Evolutionary conservation across 1,284 basidiomycete genomes (phyloP).

Genomic region (Mrakiaceae sp.): DNA sequence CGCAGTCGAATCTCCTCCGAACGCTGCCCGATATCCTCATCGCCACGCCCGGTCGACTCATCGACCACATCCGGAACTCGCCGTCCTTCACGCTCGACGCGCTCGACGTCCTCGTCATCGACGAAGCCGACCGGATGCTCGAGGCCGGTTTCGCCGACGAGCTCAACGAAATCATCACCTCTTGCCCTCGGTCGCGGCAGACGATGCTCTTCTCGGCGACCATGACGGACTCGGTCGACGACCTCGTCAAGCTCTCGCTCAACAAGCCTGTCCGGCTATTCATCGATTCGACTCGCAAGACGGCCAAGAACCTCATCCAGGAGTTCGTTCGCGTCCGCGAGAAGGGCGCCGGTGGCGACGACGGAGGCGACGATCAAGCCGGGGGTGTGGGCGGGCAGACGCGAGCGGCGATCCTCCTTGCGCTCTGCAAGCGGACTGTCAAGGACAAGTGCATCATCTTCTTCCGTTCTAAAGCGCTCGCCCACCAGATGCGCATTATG

Average conservation of each 20-base stretch:
- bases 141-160: conserved; percentile 97
- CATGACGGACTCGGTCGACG: conserved; percentile 92
- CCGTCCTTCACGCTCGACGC: conserved; percentile 86
- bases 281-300: conserved; percentile 84
- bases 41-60: conserved; percentile 89
- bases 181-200: conserved; percentile 78
- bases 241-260: conserved; percentile 81
- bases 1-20: conserved; percentile 74
- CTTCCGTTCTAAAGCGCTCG: conserved; percentile 88
- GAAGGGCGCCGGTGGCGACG: conserved; percentile 32
- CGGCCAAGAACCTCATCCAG: conserved; percentile 79
- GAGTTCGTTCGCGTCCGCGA: conserved; percentile 86
- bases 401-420: conserved; percentile 66
- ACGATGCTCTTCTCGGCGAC: conserved; percentile 99
- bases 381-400: conserved; percentile 36
- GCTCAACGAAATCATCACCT: conserved; percentile 80
- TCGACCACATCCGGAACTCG: conserved; percentile 94
- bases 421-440: conserved; percentile 80
- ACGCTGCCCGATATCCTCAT: conserved; percentile 84
- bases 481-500: conserved; percentile 89
- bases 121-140: conserved; percentile 96
- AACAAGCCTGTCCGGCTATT: conserved; percentile 87
- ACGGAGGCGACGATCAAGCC: conserved; percentile 37
- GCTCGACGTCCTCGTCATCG: conserved; percentile 85
- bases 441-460: conserved; percentile 79